phyloP scores from a whole-genome alignment of 1,284 basidiomycete species.

The Cerrena zonata region DNA sequence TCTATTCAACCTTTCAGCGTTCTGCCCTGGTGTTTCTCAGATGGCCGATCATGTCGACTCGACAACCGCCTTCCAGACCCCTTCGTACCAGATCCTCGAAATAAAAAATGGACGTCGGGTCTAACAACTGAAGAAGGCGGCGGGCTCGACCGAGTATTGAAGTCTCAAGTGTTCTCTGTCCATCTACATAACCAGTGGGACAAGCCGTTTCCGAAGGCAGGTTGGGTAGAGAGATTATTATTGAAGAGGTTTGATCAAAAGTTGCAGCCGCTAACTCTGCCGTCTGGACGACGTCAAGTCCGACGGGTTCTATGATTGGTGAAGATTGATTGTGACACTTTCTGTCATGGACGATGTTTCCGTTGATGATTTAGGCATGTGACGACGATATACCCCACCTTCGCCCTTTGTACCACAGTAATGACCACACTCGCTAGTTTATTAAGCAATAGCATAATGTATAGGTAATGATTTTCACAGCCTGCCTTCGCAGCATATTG shows the following conservation, averaged over 20 bases:
- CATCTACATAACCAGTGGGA: conserved; percentile 94
- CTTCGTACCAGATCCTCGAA: conserved; percentile 58
- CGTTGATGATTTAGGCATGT: not conserved
- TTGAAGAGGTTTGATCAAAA: conserved; percentile 55
- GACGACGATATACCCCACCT: too few relatives aligned
- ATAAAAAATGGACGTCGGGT: conserved; percentile 54
- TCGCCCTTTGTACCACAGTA: not conserved
- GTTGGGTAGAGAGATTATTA: conserved; percentile 78
- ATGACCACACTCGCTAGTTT: not conserved
- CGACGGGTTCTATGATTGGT: not conserved
- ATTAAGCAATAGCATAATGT: not conserved
- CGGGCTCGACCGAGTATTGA: conserved; percentile 60
- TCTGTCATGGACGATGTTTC: too few relatives aligned
- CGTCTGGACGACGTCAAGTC: not conserved
- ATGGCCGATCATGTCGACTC: conserved; percentile 81
- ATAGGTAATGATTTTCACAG: not conserved
- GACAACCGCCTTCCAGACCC: conserved; percentile 90
- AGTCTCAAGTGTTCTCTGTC: conserved; percentile 68
- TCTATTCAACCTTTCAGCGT: conserved; percentile 80
- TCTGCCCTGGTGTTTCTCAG: conserved; percentile 88
- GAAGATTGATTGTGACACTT: too few relatives aligned
- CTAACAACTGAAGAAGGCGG: conserved; percentile 55
- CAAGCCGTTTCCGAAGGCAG: conserved; percentile 67
- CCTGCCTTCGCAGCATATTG: too few relatives aligned
- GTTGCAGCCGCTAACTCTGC: conserved; percentile 19